Base-by-base conservation (phyloP, 768 basidiomycete species). In the Termitomyces eurrhizus region DNA sequence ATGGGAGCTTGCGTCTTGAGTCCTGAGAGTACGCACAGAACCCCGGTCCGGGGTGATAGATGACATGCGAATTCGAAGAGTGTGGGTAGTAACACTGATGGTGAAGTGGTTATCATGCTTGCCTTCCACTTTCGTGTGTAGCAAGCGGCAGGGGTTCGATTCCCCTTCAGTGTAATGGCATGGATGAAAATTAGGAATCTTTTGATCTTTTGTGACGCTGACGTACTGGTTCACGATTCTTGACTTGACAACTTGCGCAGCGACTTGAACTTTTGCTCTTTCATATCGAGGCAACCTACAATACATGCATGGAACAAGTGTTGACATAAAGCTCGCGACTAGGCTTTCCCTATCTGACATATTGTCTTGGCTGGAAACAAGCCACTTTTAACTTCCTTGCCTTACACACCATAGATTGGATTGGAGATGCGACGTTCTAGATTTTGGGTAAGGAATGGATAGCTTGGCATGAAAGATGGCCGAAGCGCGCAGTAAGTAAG, bases 81-180 rank as follows among this genome's bases (percentile, higher is more conserved):
- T 29, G 29, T 29, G 1, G 14, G 4, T 3, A 13, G 0, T 37
- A n/a, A 66, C 68, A 66, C 77, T 76, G 78, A 86, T 89, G 88
- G 89, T 89, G 89, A 89, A 90, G 85, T 81, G 88, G 89, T 89
- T 90, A 90, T 89, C 88, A 90, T 90, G 87, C 89, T 89, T 89
- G 88, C 87, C 88, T 89, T 89, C 88, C 88, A 89, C 81, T 64
- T 12, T 0, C 9, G 18, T 32, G 18, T 54, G 2, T 29, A 73
- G 70, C 72, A 73, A 73, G 78, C 78, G 78, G 78, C 77, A 79
- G 76, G 78, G 78, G 78, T 79, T 79, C 78, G 78, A 79, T 77
- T 79, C 78, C 78, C 78, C 76, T 80, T 79, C 71, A 68, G 77
- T 71, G 71, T 71, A 21, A 21, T n/a, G n/a, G n/a, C n/a, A n/a